Base-by-base conservation (phyloP, 2,329 filamentous ascomycete genomes). In the Paracoccidioides lutzii region DNA sequence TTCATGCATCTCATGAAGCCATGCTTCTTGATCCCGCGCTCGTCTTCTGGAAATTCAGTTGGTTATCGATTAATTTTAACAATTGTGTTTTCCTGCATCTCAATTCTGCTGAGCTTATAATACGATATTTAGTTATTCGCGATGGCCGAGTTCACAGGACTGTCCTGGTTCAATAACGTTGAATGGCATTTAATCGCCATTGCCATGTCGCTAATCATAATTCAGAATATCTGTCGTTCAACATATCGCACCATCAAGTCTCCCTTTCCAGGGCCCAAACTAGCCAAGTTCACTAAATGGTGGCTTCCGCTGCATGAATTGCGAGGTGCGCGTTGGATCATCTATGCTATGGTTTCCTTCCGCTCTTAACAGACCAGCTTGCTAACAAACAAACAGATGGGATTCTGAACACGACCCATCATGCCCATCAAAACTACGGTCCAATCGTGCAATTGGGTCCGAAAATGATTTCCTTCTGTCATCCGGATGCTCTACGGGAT, bases 211-310 rank as follows among this genome's bases (percentile, higher is more conserved):
- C 22, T 15, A 14, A 28, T 53, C 12, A 22, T 41, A n/a, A 53
- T 44, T 35, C 15, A 14, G 14, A 53, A 37, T 9, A 2, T 53
- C 10, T 40, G 5, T 12, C 33, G 8, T 38, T 53, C 52, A 53
- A 52, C 52, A 42, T 42, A 41, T 43, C 43, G 42, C n/a, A n/a
- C 41, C 45, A 55, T 40, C 30, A 55, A 52, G 44, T 63, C 57
- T 35, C 59, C 55, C 7, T 60, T 61, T 40, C 59, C 59, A 32
- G 59, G 59, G 0, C 59, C 59, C 7, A 57, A 41, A 42, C 54
- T 61, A 49, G 59, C 59, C 33, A 61, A 59, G 49, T 56, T 55
- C 12, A 60, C 58, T 9, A 41, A 12, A 30, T 59, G 55, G 52
- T 61, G 57, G 57, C 54, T 60, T 32, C 38, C 52, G 50, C 58